These are phyloP conservation scores for Saccharomycopsis malanga DNA, from an alignment of 805 yeast species.

Conservation along the genomic window DNA sequence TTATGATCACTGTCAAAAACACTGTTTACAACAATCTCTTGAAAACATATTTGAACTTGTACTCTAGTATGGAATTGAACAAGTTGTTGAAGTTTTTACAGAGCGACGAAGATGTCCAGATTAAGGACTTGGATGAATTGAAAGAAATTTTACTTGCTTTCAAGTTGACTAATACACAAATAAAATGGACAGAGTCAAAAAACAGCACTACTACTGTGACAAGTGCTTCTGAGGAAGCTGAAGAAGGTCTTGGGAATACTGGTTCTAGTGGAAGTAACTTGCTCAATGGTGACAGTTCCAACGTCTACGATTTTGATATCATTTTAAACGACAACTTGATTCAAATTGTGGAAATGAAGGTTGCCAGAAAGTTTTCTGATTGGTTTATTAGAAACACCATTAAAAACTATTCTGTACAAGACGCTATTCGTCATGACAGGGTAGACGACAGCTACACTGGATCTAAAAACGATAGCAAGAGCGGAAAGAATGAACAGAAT, in stretches of 20 bases:
- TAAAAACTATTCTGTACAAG: constrained; percentile 41
- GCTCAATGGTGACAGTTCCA: constrained; percentile 35
- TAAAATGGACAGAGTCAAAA: constrained; percentile 32
- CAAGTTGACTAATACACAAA: constrained; percentile 40
- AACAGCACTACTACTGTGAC: constrained; percentile 23
- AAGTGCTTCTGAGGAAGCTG: constrained; percentile 2
- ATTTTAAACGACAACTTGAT: constrained; percentile 35
- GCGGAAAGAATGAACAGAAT: background rate
- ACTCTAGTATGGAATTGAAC: constrained; percentile 38
- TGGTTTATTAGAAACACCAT: constrained; percentile 44
- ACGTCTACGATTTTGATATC: constrained; percentile 40
- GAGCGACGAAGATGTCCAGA: constrained; percentile 28
- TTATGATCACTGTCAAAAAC: constrained; percentile 36
- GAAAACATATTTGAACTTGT: constrained; percentile 39
- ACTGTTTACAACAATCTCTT: constrained; percentile 34
- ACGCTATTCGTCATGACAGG: constrained; percentile 20
- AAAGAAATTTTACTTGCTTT: constrained; percentile 35
- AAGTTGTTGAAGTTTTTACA: constrained; percentile 37
- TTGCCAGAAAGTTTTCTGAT: constrained; percentile 41
- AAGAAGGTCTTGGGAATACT: constrained; percentile 4
- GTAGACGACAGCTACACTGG: background rate
- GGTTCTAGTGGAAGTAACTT: constrained; percentile 22
- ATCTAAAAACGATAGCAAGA: background rate
- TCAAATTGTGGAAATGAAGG: constrained; percentile 39
- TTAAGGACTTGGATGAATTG: constrained; percentile 32